Evolutionary conservation across 2,329 filamentous ascomycete species (phyloP), one percentile per base, ranked within the genome.

Genomic region (Botrytis deweyae): DNA sequence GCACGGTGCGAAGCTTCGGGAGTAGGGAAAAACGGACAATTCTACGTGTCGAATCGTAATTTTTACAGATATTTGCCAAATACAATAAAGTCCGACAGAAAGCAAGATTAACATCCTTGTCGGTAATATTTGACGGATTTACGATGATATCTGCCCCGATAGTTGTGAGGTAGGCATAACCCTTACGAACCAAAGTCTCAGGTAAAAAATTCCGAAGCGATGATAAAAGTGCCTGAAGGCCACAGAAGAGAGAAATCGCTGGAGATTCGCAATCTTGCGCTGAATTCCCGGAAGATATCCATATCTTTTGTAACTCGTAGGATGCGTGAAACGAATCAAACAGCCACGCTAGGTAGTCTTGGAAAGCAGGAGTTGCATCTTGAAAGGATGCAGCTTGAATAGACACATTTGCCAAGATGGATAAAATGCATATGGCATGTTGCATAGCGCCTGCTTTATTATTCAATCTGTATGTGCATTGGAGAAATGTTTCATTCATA

Each of bases 261-360:
- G 74, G 71, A 8, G 78, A 59, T 74, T 67, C 25, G 78, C 61
- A 20, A 70, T 33, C 18, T 68, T 59, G 63, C 73, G 74, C 7
- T 62, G 66, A 49, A 66, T 46, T 74, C 18, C 16, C 33, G 12
- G 40, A 22, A 29, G 44, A 59, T 75, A 78, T 66, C 74, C 69
- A 72, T 10, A 72, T 75, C 44, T 77, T 78, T 36, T 76, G 72
- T 25, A 80, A 49, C 10, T 80, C 77, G 68, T 79, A 76, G 8
- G 75, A 40, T 4, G 67, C 36, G 65, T 78, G 58, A 65, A 81
- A 78, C 2, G 79, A 80, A 66, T 82, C 81, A 25, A 81, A 65
- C 42, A 81, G 67, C 81, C 80, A 82, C 18, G 76, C 76, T 12
- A 81, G 38, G 63, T 82, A 79, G 42, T 80, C 78, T 74, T 80